Evolutionary conservation across 192 early-diverging fungal genomes (phyloP), one percentile per base, ranked within the genome.

Genomic region (Kappamyces sp.): DNA sequence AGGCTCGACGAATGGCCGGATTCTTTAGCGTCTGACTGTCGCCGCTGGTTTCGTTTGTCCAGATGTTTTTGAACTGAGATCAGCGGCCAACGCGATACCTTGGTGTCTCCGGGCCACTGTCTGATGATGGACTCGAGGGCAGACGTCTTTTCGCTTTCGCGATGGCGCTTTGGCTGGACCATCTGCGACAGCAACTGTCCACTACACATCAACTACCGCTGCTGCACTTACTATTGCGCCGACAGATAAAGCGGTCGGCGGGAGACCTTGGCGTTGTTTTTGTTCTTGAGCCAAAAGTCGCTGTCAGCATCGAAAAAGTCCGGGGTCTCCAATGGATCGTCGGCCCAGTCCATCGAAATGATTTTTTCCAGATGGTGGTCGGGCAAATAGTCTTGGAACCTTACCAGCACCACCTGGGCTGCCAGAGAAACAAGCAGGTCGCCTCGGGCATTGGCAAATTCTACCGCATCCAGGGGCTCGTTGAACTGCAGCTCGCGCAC

Each of bases 401-500:
- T 54, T 4, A 80, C 72, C 1, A 73, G 54, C 0, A 64, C 68
- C 12, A 80, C 37, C 45, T 80, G 73, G 47, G 73, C 71, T 0
- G 68, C 8, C 8, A 80, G 40, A 6, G 59, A 64, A 15, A 80
- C 59, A 1, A 80, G 63, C 5, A 80, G 60, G 47, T 80, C 78
- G 3, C 69, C 75, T 14, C 70, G 64, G 1, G 30, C 42, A 58
- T 80, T 80, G 31, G 55, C 62, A 61, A 80, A 77, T 15, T 32
- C 29, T 3, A 80, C 40, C 11, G 66, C 45, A 15, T 42, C 39
- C 5, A 80, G 37, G 22, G 69, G 57, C 11, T 71, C 69, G 40
- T 64, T 66, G 50, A 80, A 80, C 49, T 80, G 78, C 2, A 80
- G 67, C 61, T 80, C 78, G 39, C 75, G 76, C 52, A 12, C 15